These are phyloP conservation scores for Xerophyta viscosa DNA, from an alignment of 106 monocot species.

Conservation along the genomic window DNA sequence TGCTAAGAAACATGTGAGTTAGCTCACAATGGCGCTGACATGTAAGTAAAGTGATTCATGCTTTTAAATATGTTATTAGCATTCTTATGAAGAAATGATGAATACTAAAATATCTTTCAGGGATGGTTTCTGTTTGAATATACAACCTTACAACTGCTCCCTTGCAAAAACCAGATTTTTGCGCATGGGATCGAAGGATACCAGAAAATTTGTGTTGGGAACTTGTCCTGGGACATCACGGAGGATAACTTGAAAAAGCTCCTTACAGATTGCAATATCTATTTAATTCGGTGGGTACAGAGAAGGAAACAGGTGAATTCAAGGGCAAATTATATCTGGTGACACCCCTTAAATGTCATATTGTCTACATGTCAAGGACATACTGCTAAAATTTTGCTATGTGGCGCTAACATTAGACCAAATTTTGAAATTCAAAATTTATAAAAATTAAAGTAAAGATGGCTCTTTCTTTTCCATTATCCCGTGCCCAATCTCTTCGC, in stretches of 20 bases:
- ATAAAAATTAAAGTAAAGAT: too few species aligned
- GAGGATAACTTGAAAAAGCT: constrained; percentile 70
- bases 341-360: too few species aligned
- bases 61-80: not conserved
- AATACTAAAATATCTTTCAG: constrained; percentile 23
- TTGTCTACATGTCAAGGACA: too few species aligned
- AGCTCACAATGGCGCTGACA: constrained; percentile 87
- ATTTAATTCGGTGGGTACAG: constrained; percentile 64
- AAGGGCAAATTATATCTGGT: too few species aligned
- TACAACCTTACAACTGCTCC: constrained; percentile 66
- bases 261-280: constrained; percentile 63
- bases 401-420: too few species aligned
- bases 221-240: constrained; percentile 81
- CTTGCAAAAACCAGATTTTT: constrained; percentile 43
- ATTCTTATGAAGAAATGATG: not conserved
- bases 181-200: constrained; percentile 72
- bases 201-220: constrained; percentile 77
- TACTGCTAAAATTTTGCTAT: too few species aligned
- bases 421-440: too few species aligned
- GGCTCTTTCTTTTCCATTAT: too few species aligned
- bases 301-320: constrained; percentile 74
- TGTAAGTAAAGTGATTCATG: constrained; percentile 41
- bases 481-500: too few species aligned
- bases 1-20: constrained; percentile 90
- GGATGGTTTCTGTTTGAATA: constrained; percentile 93